Evolutionary conservation across 805 yeast species (phyloP).

Genomic region (Aciculoconidium aculeatum): DNA sequence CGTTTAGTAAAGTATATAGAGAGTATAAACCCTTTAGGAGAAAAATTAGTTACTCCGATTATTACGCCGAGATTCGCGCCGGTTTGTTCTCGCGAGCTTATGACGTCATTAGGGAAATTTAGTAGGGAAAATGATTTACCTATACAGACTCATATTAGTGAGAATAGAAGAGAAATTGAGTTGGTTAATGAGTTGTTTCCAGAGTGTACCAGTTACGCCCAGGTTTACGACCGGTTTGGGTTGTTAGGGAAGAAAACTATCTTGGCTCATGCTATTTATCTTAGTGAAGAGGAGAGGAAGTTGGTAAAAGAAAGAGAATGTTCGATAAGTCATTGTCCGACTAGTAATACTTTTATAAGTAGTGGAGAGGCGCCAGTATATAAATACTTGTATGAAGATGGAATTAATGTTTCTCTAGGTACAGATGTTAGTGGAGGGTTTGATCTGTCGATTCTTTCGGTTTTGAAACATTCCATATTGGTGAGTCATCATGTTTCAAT

Average conservation of each 20-base stretch:
- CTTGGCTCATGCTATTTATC: constrained; percentile 85
- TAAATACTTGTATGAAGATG: constrained; percentile 51
- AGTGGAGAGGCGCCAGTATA: constrained; percentile 87
- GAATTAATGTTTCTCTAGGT: constrained; percentile 67
- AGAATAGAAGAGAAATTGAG: constrained; percentile 67
- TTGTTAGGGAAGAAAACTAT: constrained; percentile 63
- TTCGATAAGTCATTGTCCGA: constrained; percentile 91
- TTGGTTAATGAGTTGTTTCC: constrained; percentile 76
- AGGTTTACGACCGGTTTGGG: constrained; percentile 63
- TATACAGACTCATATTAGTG: constrained; percentile 88
- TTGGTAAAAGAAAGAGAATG: constrained; percentile 48
- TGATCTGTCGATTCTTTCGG: constrained; percentile 33
- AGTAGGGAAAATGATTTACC: constrained; percentile 48
- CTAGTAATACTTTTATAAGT: constrained; percentile 80
- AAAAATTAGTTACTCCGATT: constrained; percentile 57
- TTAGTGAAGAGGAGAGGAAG: constrained; percentile 57
- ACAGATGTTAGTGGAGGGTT: constrained; percentile 41
- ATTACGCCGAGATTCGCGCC: constrained; percentile 95
- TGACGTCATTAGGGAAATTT: constrained; percentile 58
- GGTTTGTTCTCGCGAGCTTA: constrained; percentile 60
- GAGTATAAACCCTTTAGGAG: constrained; percentile 44
- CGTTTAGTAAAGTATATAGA: constrained; percentile 53
- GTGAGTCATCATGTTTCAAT: constrained; percentile 38
- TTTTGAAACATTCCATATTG: constrained; percentile 28
- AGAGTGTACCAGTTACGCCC: constrained; percentile 59